These are phyloP conservation scores for Diaporthe longicolla DNA, from an alignment of 2,329 filamentous ascomycete species.

Conservation along the genomic window DNA sequence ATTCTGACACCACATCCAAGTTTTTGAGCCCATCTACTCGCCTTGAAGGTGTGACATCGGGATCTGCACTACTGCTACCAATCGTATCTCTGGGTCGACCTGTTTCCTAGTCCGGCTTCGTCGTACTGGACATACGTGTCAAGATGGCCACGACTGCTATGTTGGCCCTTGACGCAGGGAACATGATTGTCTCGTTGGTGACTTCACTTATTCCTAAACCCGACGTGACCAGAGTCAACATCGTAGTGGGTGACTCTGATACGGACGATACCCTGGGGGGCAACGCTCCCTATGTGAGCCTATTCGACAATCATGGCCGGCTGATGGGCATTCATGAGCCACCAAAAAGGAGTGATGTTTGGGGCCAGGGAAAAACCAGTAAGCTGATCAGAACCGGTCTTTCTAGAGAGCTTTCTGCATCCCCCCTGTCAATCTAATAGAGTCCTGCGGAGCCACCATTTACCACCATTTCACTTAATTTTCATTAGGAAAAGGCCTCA, in stretches of 20 bases:
- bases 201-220: not conserved
- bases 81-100: not conserved
- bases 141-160: not conserved
- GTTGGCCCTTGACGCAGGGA: not conserved
- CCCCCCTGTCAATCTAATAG: too few relatives aligned
- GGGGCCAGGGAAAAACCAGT: not conserved
- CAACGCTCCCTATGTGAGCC: not conserved
- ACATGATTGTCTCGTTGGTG: not conserved
- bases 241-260: not conserved
- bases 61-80: not conserved
- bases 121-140: not conserved
- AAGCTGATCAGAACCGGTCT: not conserved
- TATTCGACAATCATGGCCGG: not conserved
- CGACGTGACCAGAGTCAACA: not conserved
- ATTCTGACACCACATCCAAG: not conserved
- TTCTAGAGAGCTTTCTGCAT: not conserved
- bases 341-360: not conserved
- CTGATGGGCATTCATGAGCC: not conserved
- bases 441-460: too few relatives aligned
- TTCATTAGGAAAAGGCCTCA: too few relatives aligned
- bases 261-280: not conserved
- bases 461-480: too few relatives aligned
- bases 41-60: too few relatives aligned
- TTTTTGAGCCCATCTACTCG: not conserved
- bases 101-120: not conserved